phyloP scores from a whole-genome alignment of 768 basidiomycete genomes.

The Ramaria rubella region DNA sequence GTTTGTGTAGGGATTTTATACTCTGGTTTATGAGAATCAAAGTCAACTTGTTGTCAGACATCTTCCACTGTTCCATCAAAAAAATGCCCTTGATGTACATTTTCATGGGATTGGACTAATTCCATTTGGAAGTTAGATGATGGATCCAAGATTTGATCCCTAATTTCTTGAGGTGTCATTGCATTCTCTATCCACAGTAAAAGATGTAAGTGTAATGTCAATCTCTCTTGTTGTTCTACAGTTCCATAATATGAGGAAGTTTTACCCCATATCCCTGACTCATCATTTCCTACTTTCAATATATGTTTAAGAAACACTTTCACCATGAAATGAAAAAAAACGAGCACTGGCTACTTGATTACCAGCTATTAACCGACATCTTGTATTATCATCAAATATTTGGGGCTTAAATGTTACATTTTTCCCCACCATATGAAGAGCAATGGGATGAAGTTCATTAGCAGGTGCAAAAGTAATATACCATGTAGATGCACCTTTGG shows the following conservation, averaged over 20 bases:
- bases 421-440: slow-evolving; percentile 28
- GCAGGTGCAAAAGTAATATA: too few species aligned
- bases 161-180: slow-evolving; percentile 27
- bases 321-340: not conserved
- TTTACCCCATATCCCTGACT: slow-evolving; percentile 27
- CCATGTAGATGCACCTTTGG: too few species aligned
- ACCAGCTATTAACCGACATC: not conserved
- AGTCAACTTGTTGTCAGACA: slow-evolving; percentile 11
- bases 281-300: slow-evolving; percentile 10
- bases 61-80: slow-evolving; percentile 18
- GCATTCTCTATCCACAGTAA: not conserved
- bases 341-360: not conserved
- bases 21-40: not conserved
- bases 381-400: not conserved
- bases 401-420: slow-evolving; percentile 19
- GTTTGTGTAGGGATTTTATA: slow-evolving; percentile 22
- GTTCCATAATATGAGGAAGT: slow-evolving; percentile 10
- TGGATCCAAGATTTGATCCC: slow-evolving; percentile 20
- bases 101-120: slow-evolving; percentile 21
- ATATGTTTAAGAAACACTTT: not conserved
- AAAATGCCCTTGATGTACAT: slow-evolving; percentile 26
- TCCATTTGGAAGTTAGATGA: slow-evolving; percentile 21
- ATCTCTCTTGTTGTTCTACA: not conserved
- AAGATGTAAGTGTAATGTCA: not conserved
- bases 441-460: slow-evolving; percentile 27